Conservation (phyloP, 768 basidiomycete genomes). For the Panaeolus cyanescens region DNA sequence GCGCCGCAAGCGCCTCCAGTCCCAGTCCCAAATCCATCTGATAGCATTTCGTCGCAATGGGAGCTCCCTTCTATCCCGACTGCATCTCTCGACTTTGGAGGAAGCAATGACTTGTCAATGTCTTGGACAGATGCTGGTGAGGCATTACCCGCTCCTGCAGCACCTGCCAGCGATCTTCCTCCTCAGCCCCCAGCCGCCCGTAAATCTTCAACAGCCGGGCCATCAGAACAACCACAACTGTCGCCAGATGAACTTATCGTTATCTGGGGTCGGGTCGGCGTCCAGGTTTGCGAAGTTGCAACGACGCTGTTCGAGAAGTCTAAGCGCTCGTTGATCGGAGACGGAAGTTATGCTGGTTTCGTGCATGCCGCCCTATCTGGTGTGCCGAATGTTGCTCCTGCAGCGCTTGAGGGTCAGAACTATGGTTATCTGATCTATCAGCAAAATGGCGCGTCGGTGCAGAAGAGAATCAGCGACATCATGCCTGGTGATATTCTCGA, state of each 20-base stretch:
- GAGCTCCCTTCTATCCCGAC: constrained; percentile 65
- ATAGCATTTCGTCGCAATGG: constrained; percentile 56
- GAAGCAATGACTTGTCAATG: constrained; percentile 48
- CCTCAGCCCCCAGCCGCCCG: constrained; percentile 28
- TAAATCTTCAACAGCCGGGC: constrained; percentile 7
- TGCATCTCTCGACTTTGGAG: constrained; percentile 53
- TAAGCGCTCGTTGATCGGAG: constrained; percentile 77
- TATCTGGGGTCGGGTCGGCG: constrained; percentile 75
- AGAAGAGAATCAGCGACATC: constrained; percentile 76
- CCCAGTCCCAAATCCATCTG: constrained; percentile 23
- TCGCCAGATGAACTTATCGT: constrained; percentile 68
- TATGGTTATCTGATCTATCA: constrained; percentile 80
- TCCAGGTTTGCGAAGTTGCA: constrained; percentile 72
- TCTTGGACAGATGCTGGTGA: constrained; percentile 65
- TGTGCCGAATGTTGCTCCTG: constrained; percentile 61
- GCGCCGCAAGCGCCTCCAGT: constrained; percentile 29
- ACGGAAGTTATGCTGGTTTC: constrained; percentile 84
- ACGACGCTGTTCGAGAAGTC: constrained; percentile 70
- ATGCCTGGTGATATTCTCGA: constrained; percentile 85
- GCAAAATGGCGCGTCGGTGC: constrained; percentile 67
- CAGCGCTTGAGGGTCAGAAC: constrained; percentile 31
- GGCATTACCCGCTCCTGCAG: constrained; percentile 13
- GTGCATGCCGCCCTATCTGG: constrained; percentile 64
- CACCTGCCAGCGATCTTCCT: constrained; percentile 7
- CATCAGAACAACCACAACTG: constrained; percentile 33